Conservation (phyloP, 495 filamentous ascomycete species). For the Neurospora sp. region DNA sequence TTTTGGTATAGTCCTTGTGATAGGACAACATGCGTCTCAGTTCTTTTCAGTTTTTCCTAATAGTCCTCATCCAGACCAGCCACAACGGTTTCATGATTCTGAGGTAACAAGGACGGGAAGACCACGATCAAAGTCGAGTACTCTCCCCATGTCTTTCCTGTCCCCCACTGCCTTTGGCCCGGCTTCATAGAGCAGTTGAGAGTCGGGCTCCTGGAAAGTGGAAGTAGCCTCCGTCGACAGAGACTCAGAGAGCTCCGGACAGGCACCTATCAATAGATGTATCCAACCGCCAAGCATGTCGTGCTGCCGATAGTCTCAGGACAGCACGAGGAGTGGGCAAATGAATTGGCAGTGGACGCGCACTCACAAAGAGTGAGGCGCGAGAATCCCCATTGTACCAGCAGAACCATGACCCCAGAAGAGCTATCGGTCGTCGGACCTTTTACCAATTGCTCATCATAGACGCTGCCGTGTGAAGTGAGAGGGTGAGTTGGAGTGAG, state of each 20-base stretch:
- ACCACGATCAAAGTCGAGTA: constrained; percentile 3
- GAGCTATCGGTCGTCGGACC: constrained; percentile 39
- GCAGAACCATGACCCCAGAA: constrained; percentile 31
- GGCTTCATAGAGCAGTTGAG: constrained; percentile 6
- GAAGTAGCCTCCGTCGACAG: constrained; percentile 7
- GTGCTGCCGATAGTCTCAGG: constrained; percentile 12
- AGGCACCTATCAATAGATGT: constrained; percentile 12
- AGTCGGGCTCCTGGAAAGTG: constrained; percentile 18
- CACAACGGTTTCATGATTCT: constrained; percentile 24
- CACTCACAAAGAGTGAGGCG: constrained; percentile 7
- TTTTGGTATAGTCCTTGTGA: background rate
- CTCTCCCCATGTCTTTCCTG: constrained; percentile 7
- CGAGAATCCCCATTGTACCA: constrained; percentile 16
- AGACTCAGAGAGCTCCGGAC: constrained; percentile 1
- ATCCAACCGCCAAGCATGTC: constrained; percentile 7
- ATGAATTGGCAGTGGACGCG: constrained; percentile 17
- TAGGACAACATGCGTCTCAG: constrained; percentile 18
- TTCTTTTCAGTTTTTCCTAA: constrained; percentile 29
- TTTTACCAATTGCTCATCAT: constrained; percentile 57
- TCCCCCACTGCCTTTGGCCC: constrained; percentile 27
- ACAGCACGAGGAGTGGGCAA: constrained; percentile 4
- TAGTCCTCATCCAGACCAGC: constrained; percentile 21
- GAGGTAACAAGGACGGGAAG: constrained; percentile 4
- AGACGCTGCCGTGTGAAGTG: constrained; percentile 18
- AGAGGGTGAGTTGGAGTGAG: background rate